phyloP scores from a whole-genome alignment of 139 green algal genomes.

The Picochlorum sp. region DNA sequence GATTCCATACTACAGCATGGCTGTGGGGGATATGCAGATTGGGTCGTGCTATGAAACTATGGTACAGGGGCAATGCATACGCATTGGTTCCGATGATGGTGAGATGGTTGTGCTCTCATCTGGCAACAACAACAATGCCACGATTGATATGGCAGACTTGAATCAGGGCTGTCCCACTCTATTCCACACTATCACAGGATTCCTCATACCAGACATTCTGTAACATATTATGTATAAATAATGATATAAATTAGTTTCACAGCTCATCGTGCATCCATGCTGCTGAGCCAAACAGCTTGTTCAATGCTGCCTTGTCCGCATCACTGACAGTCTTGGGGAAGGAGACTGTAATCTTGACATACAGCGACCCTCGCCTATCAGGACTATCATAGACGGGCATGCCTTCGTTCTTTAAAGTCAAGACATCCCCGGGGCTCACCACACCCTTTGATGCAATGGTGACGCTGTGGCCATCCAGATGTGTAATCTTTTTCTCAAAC shows the following conservation, averaged over 20 bases:
- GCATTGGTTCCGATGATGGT: neutral
- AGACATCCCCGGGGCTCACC: slow-evolving; percentile 49
- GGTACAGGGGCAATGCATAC: neutral
- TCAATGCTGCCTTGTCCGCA: slow-evolving; percentile 55
- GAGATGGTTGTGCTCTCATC: neutral
- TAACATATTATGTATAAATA: neutral
- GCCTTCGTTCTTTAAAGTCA: slow-evolving; percentile 54
- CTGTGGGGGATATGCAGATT: neutral
- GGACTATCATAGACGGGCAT: slow-evolving; percentile 61
- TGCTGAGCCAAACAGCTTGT: slow-evolving; percentile 33
- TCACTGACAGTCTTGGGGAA: slow-evolving; percentile 73
- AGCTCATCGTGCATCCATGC: slow-evolving; percentile 15
- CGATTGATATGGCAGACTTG: neutral
- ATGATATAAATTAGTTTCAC: neutral
- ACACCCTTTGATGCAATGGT: slow-evolving; percentile 29
- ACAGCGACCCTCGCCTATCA: slow-evolving; percentile 60
- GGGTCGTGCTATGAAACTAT: slow-evolving; percentile 7
- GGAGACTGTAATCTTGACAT: slow-evolving; percentile 66
- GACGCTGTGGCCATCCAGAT: slow-evolving; percentile 89
- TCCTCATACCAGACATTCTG: slow-evolving; percentile 8
- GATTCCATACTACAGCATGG: slow-evolving; percentile 9
- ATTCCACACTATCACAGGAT: slow-evolving; percentile 10
- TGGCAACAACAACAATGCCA: neutral
- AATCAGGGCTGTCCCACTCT: slow-evolving; percentile 23
- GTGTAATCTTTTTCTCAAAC: slow-evolving; percentile 72